Evolutionary conservation across 768 basidiomycete species (phyloP).

Genomic region (Rhizopogon roseolus): DNA sequence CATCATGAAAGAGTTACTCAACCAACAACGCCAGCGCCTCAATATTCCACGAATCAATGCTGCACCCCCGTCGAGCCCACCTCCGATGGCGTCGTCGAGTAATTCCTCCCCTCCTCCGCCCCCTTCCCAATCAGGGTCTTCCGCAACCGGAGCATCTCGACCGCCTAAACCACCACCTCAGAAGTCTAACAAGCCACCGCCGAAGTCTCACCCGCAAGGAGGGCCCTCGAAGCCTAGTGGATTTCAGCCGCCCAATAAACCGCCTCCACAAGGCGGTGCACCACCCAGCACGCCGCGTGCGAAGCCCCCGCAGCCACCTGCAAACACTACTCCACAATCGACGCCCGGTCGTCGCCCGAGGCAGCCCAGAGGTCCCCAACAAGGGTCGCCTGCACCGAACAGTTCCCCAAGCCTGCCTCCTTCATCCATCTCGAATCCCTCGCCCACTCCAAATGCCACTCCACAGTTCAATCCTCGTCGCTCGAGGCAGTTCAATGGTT

Average conservation of each 20-base stretch:
- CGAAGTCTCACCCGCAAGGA: constrained; percentile 9
- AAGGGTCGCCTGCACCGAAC: neutral
- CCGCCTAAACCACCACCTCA: constrained; percentile 17
- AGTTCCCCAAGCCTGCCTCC: neutral
- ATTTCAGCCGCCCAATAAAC: neutral
- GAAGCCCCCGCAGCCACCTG: constrained; percentile 5
- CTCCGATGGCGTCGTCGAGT: constrained; percentile 13
- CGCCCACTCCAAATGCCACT: neutral
- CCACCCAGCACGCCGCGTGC: no score
- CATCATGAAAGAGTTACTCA: constrained; percentile 19
- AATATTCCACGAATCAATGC: constrained; percentile 14
- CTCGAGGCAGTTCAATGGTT: neutral
- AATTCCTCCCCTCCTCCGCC: constrained; percentile 17
- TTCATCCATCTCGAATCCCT: neutral
- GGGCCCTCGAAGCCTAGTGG: constrained; percentile 1
- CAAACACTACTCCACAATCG: neutral
- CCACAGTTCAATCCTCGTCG: neutral
- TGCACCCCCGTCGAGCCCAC: neutral
- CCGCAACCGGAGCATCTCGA: constrained; percentile 10
- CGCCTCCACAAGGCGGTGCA: neutral
- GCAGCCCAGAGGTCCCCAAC: neutral
- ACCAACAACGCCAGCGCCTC: constrained; percentile 19
- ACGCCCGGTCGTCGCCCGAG: neutral
- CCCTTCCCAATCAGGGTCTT: constrained; percentile 15
- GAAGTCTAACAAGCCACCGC: constrained; percentile 9